Evolutionary conservation across 1,139 yeast species (phyloP), one percentile per base, ranked within the genome.

Genomic region (Meyerozyma athensensis): DNA sequence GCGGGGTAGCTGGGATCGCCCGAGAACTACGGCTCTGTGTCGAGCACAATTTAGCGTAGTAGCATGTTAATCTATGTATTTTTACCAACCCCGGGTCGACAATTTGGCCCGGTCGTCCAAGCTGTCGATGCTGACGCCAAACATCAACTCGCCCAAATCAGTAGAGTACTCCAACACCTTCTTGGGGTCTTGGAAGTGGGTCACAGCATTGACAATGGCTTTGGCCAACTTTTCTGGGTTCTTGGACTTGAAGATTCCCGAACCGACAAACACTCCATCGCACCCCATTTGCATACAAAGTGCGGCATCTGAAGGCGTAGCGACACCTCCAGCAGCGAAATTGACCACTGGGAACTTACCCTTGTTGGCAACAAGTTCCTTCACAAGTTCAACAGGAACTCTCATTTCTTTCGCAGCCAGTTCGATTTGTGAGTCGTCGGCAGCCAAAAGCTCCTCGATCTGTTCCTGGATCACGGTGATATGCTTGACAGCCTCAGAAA

Each of bases 291-390:
- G 90, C 95, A 86, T 85, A 62, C 87, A 81, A 47, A 86, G 66
- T 8, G 95, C 95, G 32, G 95, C 95, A 59, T 86, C 95, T 2
- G 92, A 81, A 20, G 95, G 95, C 8, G 95, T 83, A 8, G 95
- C 95, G 38, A 86, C 83, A 46, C 95, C 95, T 36, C 95, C 95
- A 33, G 95, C 95, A 30, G 95, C 94, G 59, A 86, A 86, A 66
- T 84, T 85, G 39, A 86, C 95, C 35, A 86, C 95, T 1, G 92
- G 92, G 47, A 86, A 72, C 48, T 80, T 79, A 30, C 87, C 87
- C 9, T 65, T 61, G 47, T 67, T 63, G 35, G 70, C 72, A 37
- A 80, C 66, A 39, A 75, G 67, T 42, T 72, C 65, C 47, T 72
- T 60, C 45, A 86, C 64, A 37, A 77, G 59, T 13, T 68, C 71